A percentile compares a stretch with the other conserved stretches of the same genome.
phyloP scores from a whole-genome alignment of 768 basidiomycete genomes.

The Lactarius tabidus region DNA sequence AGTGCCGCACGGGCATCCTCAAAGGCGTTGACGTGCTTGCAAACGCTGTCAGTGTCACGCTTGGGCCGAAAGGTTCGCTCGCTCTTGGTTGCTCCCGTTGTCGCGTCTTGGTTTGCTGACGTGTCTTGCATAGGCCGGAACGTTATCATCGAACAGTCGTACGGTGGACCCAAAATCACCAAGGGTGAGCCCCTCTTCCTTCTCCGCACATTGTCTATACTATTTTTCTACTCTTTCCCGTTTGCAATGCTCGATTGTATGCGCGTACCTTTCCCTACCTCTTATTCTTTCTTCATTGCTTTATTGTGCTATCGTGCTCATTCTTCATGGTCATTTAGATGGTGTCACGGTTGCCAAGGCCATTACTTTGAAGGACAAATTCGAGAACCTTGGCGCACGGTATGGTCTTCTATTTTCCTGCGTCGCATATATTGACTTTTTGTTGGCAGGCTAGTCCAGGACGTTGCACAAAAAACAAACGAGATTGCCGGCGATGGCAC shows the following conservation, averaged over 20 bases:
- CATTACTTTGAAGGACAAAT: conserved; percentile 93
- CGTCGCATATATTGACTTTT: conserved; percentile 14
- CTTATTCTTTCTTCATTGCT: neutral
- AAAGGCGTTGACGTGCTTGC: conserved; percentile 96
- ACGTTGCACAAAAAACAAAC: conserved; percentile 95
- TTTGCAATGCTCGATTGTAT: neutral
- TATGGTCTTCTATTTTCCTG: conserved; percentile 38
- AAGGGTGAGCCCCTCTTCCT: conserved; percentile 56
- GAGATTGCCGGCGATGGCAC: conserved; percentile 97
- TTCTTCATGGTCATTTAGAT: conserved; percentile 43
- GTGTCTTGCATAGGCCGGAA: conserved; percentile 63
- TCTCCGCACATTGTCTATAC: neutral
- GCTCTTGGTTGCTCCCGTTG: neutral
- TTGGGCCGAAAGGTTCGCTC: conserved; percentile 85
- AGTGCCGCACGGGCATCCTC: conserved; percentile 88
- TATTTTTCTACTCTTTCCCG: neutral
- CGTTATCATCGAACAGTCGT: conserved; percentile 96
- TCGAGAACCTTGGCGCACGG: conserved; percentile 98
- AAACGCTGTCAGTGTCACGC: conserved; percentile 93
- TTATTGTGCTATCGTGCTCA: neutral
- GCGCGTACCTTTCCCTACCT: neutral
- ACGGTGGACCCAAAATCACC: conserved; percentile 90
- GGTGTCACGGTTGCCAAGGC: conserved; percentile 98
- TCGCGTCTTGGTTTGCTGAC: conserved; percentile 21
- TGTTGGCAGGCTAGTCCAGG: conserved; percentile 73